Evolutionary conservation across 208 protist genomes (phyloP).

Genomic region (Trypanosomatidae sp.): DNA sequence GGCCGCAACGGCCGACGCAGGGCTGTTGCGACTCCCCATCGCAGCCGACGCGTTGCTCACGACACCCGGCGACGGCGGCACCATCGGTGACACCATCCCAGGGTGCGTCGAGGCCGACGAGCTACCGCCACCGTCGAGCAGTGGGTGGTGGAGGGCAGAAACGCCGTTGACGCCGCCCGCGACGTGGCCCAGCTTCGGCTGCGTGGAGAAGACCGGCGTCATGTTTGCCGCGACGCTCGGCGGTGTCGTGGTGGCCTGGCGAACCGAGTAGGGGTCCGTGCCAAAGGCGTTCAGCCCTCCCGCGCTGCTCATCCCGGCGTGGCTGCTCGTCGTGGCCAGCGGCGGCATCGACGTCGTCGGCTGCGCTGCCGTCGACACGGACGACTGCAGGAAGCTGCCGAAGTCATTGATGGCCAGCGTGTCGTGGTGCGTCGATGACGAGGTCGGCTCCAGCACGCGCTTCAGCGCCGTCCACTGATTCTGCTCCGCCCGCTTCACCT

Average conservation of each 20-base stretch:
- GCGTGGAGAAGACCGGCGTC: constrained; percentile 42
- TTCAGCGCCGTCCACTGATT: constrained; percentile 42
- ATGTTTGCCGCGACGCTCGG: constrained; percentile 6
- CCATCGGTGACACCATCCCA: constrained; percentile 19
- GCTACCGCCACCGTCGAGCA: too few species aligned
- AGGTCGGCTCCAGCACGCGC: constrained; percentile 38
- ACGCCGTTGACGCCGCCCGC: background rate
- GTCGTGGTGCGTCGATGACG: constrained; percentile 52
- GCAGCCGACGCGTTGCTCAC: constrained; percentile 18
- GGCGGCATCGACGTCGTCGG: background rate
- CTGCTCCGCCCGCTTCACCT: constrained; percentile 32
- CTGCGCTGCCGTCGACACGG: constrained; percentile 1
- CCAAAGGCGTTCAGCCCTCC: constrained; percentile 14
- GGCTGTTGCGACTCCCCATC: constrained; percentile 19
- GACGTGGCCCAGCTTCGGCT: constrained; percentile 24
- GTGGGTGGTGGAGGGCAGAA: too few species aligned
- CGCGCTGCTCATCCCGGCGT: background rate
- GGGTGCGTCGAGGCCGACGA: constrained; percentile 19
- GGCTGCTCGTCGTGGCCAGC: constrained; percentile 6
- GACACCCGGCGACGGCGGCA: constrained; percentile 27
- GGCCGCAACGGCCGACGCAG: constrained; percentile 11
- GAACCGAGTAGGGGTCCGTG: constrained; percentile 20
- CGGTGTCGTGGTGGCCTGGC: constrained; percentile 6
- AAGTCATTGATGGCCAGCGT: constrained; percentile 73
- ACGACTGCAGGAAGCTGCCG: constrained; percentile 44